Base-by-base conservation (phyloP, 371 early-diverging fungal genomes). In the Gilbertella persicaria region DNA sequence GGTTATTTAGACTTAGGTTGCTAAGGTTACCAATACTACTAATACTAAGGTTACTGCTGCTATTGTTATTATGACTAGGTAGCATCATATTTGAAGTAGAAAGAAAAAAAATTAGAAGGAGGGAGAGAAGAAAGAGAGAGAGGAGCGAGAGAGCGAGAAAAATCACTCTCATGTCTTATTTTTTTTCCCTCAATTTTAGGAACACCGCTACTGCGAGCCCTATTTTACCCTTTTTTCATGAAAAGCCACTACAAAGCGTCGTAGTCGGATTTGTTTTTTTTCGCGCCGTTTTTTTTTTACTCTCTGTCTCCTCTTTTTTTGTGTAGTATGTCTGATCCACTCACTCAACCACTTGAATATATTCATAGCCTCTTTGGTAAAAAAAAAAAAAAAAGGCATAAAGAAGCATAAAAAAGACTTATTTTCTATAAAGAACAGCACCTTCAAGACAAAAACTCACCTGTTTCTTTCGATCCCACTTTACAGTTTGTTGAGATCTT, bases 391-490 rank as follows among this genome's bases (percentile, higher is more conserved):
- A 20, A 50, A 49, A 43, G 40, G 19, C 29, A 44, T 40, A 37
- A 62, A 42, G 42, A 10, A 21, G 14, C 17, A 25, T 44, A 50
- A 20, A 58, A 45, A 21, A 25, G 42, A 9, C 21, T 44, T 36
- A 24, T 21, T 47, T n/a, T 38, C 20, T 47, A 16, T 36, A 26
- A 12, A 33, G 33, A 33, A 33, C 8, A 33, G 2, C 13, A 33
- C 10, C 3, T 9, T 33, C 6, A 33, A 13, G 10, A 33, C 33
- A 23, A 37, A 33, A 44, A 58, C 21, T 29, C 50, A 9, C 45
- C 64, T 28, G 49, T 20, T 20, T 23, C 30, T 21, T 60, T 64
- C 37, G 60, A 55, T 55, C 60, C 60, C 53, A 60, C 60, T 20
- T 7, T 35, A 10, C 8, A 29, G 7, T 64, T 53, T 56, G 23